Percentiles rank a stretch among this genome's conserved stretches.
These are phyloP conservation scores for Auxenochlorella protothecoides DNA, from an alignment of 139 green algal genomes.

Conservation along the genomic window DNA sequence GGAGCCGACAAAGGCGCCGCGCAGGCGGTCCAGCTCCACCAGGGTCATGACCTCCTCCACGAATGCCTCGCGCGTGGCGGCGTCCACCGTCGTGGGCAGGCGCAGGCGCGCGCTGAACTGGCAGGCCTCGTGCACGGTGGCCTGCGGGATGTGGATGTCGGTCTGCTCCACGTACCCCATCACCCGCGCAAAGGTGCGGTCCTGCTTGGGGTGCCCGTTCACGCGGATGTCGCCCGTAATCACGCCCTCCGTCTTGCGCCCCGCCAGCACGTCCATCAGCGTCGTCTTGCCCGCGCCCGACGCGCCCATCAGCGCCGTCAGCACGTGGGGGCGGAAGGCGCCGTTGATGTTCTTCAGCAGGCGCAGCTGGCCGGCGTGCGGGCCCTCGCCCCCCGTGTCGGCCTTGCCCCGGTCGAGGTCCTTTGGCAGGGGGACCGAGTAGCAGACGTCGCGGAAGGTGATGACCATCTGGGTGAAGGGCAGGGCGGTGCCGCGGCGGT, in stretches of 20 bases:
- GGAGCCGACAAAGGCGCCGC: conserved; percentile 27
- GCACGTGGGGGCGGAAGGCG: conserved; percentile 26
- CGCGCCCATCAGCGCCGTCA: conserved; percentile 5
- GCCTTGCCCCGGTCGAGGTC: conserved; percentile 1
- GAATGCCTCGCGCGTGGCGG: conserved; percentile 20
- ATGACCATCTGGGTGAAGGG: conserved; percentile 1
- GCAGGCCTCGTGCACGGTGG: conserved; percentile 39
- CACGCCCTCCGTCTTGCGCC: conserved; percentile 36
- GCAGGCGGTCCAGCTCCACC: conserved; percentile 40
- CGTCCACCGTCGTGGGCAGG: conserved; percentile 25
- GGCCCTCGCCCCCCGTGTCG: conserved; percentile 1
- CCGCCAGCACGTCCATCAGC: conserved; percentile 45
- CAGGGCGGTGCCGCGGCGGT: conserved; percentile 8
- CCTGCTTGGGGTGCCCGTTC: conserved; percentile 43
- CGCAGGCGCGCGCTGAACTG: conserved; percentile 38
- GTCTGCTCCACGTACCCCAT: conserved; percentile 34
- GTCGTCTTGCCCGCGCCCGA: conserved; percentile 46
- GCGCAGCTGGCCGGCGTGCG: conserved; percentile 11
- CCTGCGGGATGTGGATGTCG: conserved; percentile 23
- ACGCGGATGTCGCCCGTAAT: conserved; percentile 47
- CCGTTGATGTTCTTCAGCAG: conserved; percentile 31
- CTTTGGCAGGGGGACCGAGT: conserved; percentile 2
- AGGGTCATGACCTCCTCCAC: conserved; percentile 38
- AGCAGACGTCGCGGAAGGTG: not conserved
- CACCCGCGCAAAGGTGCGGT: conserved; percentile 45